Percentiles rank a stretch among this genome's conserved stretches.
phyloP scores from a whole-genome alignment of 305 asterid genomes.

The Fraxinus platypoda region DNA sequence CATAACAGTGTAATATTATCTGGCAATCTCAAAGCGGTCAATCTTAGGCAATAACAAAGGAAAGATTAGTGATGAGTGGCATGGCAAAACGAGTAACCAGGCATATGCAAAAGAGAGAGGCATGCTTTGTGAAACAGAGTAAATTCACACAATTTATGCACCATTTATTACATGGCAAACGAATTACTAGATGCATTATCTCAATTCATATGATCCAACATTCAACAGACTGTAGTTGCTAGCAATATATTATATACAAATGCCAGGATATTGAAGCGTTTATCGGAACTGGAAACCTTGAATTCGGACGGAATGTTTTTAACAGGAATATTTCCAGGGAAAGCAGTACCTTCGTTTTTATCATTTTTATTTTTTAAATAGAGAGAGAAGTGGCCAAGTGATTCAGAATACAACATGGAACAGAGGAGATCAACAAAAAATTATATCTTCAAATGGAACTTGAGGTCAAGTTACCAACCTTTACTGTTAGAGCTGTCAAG shows the following conservation, averaged over 20 bases:
- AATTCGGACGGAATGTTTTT: background rate
- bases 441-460: background rate
- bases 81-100: background rate
- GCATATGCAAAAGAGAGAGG: background rate
- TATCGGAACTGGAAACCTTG: background rate
- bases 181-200: background rate
- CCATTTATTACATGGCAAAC: background rate
- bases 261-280: background rate
- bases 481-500: constrained; percentile 28
- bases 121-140: background rate
- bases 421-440: background rate
- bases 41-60: background rate
- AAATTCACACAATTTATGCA: background rate
- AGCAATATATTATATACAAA: background rate
- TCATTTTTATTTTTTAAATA: background rate
- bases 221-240: background rate
- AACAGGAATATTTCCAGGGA: background rate
- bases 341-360: background rate
- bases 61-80: background rate
- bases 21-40: background rate
- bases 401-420: background rate
- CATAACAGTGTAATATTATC: background rate
- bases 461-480: constrained; percentile 38
- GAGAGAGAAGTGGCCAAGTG: background rate
- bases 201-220: background rate